phyloP scores from a whole-genome alignment of 2,329 filamentous ascomycete genomes.

The Talaromyces amestolkiae region DNA sequence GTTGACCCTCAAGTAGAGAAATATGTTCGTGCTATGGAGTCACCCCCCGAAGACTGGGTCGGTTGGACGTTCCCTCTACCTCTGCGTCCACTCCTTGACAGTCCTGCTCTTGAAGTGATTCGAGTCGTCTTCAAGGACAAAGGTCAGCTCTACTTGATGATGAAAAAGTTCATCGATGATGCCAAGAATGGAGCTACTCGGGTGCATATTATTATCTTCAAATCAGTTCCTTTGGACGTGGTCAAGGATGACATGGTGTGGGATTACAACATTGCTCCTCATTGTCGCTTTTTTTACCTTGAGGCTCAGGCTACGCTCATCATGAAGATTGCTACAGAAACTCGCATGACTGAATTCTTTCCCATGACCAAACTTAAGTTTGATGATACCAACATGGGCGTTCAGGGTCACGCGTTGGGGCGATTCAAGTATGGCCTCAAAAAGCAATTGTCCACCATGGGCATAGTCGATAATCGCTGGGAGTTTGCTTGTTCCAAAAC shows the following conservation, averaged over 20 bases:
- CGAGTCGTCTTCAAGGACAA: background rate
- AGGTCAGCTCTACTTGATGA: background rate
- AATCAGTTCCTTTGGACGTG: background rate
- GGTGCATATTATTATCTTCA: background rate
- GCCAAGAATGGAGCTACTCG: background rate
- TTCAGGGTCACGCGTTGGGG: constrained; percentile 15
- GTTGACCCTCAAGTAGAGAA: too few relatives aligned
- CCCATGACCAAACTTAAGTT: background rate
- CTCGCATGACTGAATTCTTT: constrained; percentile 6
- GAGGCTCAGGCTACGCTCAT: constrained; percentile 8
- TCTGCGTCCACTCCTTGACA: constrained; percentile 2
- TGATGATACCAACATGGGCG: constrained; percentile 11
- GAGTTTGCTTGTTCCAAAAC: background rate
- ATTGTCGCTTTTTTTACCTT: constrained; percentile 16
- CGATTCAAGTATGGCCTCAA: constrained; percentile 4
- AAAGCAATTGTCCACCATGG: constrained; percentile 6
- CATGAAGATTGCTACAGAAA: constrained; percentile 11
- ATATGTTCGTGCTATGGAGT: background rate
- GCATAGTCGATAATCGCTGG: background rate
- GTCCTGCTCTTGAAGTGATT: background rate
- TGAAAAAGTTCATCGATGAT: background rate
- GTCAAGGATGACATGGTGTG: background rate
- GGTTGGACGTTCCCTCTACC: constrained; percentile 3
- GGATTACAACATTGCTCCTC: constrained; percentile 10
- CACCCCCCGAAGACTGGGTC: background rate